Base-by-base conservation (phyloP, 2,329 filamentous ascomycete genomes). In the Pyrenophora seminiperda region DNA sequence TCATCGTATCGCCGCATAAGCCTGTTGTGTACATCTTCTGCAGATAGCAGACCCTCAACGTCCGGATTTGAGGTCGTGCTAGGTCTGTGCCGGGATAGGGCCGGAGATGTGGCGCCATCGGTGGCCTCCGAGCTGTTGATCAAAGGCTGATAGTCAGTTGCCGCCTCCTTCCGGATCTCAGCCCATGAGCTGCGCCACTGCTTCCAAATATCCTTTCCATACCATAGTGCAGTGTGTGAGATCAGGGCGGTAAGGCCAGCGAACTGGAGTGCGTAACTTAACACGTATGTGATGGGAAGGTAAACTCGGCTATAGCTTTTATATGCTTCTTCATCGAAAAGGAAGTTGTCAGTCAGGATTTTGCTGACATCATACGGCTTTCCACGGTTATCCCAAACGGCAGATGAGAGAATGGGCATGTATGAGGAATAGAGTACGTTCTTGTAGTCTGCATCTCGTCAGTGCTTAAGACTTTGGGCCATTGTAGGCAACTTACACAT, bases 221-320 rank as follows among this genome's bases (percentile, higher is more conserved):
- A 90, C 89, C 90, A 94, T 66, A 90, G 89, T 17, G 83, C 77
- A 0, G 90, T 95, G 67, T 95, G 90, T 1, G 89, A 90, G 14
- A 96, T 76, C 10, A 95, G 77, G 1, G 90, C 88, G 18, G 90
- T 87, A 15, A 96, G 77, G 1, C 88, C 89, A 10, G 91, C 91
- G 68, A 96, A 95, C 64, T 94, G 90, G 18, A 95, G 82, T 2
- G 87, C 90, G 61, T 95, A 96, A 66, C 89, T 92, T 32, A 95
- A 79, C 15, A 92, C 89, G 66, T 94, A 96, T 0, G 91, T 94
- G 53, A 94, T 91, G 1, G 91, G 90, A 7, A 95, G 75, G 59
- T 92, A 96, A 1, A 95, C 89, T 14, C 88, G 84, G 61, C 89
- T 93, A 73, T 95, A 95, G n/a, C 79, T 81, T 39, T 85, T 78